Conservation (phyloP, 306 rosid genomes). For the Luffa acutangula region DNA sequence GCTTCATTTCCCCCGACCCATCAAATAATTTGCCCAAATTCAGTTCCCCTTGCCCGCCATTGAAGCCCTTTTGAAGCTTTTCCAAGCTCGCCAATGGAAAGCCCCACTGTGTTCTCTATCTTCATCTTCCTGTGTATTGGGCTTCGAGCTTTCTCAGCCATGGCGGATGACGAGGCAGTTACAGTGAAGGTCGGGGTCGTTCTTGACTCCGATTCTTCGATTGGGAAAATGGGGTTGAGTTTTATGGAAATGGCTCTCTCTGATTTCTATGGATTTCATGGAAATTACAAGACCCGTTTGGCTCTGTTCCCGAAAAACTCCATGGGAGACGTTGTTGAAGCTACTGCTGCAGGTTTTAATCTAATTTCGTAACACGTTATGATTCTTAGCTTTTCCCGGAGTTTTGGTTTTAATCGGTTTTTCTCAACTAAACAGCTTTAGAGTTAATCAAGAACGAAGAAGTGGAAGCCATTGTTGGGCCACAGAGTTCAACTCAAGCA, state of each 20-base stretch:
- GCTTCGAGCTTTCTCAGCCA: neutral
- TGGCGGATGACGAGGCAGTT: neutral
- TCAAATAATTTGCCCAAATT: neutral
- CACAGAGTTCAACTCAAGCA: constrained; percentile 20
- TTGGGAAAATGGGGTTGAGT: constrained; percentile 16
- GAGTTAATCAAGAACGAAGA: constrained; percentile 32
- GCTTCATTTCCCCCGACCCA: neutral
- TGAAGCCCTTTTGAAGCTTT: neutral
- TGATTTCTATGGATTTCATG: constrained; percentile 21
- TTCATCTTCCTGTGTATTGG: neutral
- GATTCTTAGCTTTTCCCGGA: neutral
- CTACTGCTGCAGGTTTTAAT: constrained; percentile 16
- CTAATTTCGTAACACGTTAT: neutral
- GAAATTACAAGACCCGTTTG: constrained; percentile 22
- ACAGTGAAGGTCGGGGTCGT: constrained; percentile 5
- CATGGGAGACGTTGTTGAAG: constrained; percentile 2
- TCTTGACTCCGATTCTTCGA: neutral
- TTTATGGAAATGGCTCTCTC: constrained; percentile 21
- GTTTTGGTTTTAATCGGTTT: neutral
- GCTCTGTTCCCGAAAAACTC: constrained; percentile 9
- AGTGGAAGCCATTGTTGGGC: constrained; percentile 38
- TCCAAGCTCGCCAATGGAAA: neutral
- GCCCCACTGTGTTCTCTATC: neutral
- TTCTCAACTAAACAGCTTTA: constrained; percentile 14
- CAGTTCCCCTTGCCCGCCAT: neutral